Evolutionary conservation across 257 asterid genomes (phyloP), one percentile per base, ranked within the genome.

Genomic region (Jacaranda mimosifolia): DNA sequence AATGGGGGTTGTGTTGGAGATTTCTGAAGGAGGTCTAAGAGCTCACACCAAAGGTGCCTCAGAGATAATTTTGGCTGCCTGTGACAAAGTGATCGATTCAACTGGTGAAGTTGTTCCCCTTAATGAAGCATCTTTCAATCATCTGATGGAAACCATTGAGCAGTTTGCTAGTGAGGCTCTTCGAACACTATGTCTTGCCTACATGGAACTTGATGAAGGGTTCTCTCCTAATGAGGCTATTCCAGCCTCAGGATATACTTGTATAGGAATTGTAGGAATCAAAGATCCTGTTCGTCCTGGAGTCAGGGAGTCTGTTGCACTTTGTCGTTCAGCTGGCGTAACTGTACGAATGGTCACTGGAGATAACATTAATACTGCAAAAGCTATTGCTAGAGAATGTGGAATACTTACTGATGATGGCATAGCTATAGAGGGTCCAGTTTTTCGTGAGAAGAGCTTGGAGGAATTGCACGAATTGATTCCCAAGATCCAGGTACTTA

Each of bases 281-380:
- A 94, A 94, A 72, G 98, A 94, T 84, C 98, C 98, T 5, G 97
- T 94, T 13, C 87, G 98, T 11, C 94, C 96, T 0, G 98, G 98
- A 9, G 98, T 94, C 18, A 87, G 81, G 81, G 97, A 94, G 70
- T 91, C 98, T 11, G 98, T 94, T 64, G 93, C 97, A 9, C 91
- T 91, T n/a, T 94, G 98, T 62, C 94, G 90, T 58, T 82, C 91
- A 57, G 98, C 98, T 21, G 98, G 98, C 4, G 87, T 94, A 5
- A 86, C 86, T 15, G 98, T 94, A 12, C 85, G 98, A 48, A 94
- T 94, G 98, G 98, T 94, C 4, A 94, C 98, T 5, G 98, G 98
- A 62, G 98, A 94, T 68, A 94, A 94, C 83, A 90, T 93, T 49
- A 91, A 87, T 67, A 93, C 98, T 46, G 98, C 98, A 4, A 91